phyloP scores from a whole-genome alignment of 106 monocot genomes.

The Xerophyta viscosa region DNA sequence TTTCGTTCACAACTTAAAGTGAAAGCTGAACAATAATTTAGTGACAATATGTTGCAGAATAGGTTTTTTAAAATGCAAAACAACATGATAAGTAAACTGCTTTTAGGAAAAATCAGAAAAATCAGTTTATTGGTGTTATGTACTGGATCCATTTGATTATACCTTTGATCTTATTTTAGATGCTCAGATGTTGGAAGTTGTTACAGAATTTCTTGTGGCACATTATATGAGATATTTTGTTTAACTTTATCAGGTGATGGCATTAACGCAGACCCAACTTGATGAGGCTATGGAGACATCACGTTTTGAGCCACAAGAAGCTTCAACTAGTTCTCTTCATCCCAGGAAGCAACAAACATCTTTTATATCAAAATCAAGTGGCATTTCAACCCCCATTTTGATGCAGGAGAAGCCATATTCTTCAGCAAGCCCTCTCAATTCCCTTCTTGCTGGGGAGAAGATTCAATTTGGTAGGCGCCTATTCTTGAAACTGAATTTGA shows the following conservation, averaged over 20 bases:
- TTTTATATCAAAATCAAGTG: conserved; percentile 1
- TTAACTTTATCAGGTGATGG: conserved; percentile 47
- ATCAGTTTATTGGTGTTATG: no score
- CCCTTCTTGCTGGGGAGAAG: conserved; percentile 72
- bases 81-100: no score
- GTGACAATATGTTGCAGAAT: no score
- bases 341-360: conserved; percentile 21
- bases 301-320: conserved; percentile 28
- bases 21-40: no score
- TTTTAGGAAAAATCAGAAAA: no score
- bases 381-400: conserved; percentile 14
- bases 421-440: conserved; percentile 52
- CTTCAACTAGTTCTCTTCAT: conserved; percentile 32
- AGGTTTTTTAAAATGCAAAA: no score
- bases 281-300: conserved; percentile 72
- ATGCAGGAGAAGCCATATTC: conserved; percentile 30
- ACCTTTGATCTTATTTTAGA: no score
- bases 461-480: conserved; percentile 85
- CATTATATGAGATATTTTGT: no score
- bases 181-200: no score
- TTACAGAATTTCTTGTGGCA: no score
- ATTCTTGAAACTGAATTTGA: not conserved
- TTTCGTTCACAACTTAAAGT: no score
- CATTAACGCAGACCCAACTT: conserved; percentile 72
- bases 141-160: no score